Evolutionary conservation across 2,329 filamentous ascomycete species (phyloP), one percentile per base, ranked within the genome.

Genomic region (Aurifilum marmelostoma): DNA sequence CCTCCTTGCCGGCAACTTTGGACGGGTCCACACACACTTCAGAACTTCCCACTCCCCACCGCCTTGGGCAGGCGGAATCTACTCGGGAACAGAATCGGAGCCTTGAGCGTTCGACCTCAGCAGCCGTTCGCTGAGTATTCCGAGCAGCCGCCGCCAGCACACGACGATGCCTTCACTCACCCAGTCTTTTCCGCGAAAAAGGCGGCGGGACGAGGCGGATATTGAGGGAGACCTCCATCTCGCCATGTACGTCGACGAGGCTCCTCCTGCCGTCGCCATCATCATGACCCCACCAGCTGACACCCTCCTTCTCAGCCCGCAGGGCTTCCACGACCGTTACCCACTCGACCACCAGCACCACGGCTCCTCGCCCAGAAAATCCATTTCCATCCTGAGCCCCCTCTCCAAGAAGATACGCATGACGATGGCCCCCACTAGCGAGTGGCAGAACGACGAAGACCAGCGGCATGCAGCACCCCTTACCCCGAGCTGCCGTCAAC

Each of bases 151-250:
- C n/a, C n/a, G n/a, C n/a, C n/a, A n/a, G n/a, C n/a, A n/a, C n/a
- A 39, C 61, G 12, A 60, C 63, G 14, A 71, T 71, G 70, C 70
- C 70, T 39, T 68, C 68, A 62, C 52, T 69, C 65, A 70, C 70
- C 54, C 69, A 71, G 24, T 32, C 60, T 18, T 65, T 54, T 1
- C 11, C 63, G 14, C 70, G 68, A 41, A 71, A 71, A 34, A 67
- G 70, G 21, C 66, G 70, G 29, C 70, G 69, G 21, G 68, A 68
- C 24, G 70, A 70, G 34, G 62, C 67, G 21, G 67, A 69, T 41
- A 29, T 63, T 41, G 64, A 66, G 54, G 29, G 34, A 54, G 68
- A 70, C 29, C 63, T 68, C 32, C 70, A 67, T 18, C 47, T 70
- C 21, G 21, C 54, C 11, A 68, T 71, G 70, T 71, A 71, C 56